These are phyloP conservation scores for Violaceomyces palustris DNA, from an alignment of 1,284 basidiomycete species.

Conservation along the genomic window DNA sequence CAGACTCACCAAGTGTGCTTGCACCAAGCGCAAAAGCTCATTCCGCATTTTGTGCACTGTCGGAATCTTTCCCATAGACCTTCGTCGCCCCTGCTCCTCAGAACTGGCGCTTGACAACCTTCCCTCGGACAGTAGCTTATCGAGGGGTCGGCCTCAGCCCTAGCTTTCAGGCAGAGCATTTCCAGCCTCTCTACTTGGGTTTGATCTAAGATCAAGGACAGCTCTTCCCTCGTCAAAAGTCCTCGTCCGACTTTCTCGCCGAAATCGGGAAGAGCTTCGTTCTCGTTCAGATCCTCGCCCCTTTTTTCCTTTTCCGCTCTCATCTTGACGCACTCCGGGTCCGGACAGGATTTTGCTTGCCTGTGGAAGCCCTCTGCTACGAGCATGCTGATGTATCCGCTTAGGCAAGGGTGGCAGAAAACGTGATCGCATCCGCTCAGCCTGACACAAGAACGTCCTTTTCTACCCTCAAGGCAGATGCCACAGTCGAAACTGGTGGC, in stretches of 20 bases:
- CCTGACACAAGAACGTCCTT: slow-evolving; percentile 18
- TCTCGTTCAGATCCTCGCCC: slow-evolving; percentile 4
- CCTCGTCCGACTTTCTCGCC: slow-evolving; percentile 1
- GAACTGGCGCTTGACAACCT: slow-evolving; percentile 19
- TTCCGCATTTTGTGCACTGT: slow-evolving; percentile 23
- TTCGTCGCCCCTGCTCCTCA: slow-evolving; percentile 19
- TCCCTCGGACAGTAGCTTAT: slow-evolving; percentile 27
- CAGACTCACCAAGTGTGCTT: slow-evolving; percentile 26
- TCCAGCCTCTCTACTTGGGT: slow-evolving; percentile 12
- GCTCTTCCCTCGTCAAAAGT: slow-evolving; percentile 11
- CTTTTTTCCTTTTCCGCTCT: slow-evolving; percentile 21
- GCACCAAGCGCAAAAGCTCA: slow-evolving; percentile 32
- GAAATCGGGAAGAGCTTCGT: not conserved
- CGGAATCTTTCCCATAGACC: slow-evolving; percentile 32
- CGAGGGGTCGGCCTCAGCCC: slow-evolving; percentile 27
- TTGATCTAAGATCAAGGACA: slow-evolving; percentile 8
- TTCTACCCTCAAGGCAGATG: slow-evolving; percentile 31
- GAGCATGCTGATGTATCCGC: slow-evolving; percentile 18
- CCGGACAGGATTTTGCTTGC: slow-evolving; percentile 26
- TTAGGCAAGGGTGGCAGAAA: slow-evolving; percentile 29
- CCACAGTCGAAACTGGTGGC: slow-evolving; percentile 24
- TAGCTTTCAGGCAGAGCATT: slow-evolving; percentile 18
- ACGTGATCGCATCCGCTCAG: slow-evolving; percentile 25
- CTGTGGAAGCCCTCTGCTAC: slow-evolving; percentile 28
- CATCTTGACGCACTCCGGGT: slow-evolving; percentile 25